Base-by-base conservation (phyloP, 148 eudicot genomes). In the Simmondsia chinensis region DNA sequence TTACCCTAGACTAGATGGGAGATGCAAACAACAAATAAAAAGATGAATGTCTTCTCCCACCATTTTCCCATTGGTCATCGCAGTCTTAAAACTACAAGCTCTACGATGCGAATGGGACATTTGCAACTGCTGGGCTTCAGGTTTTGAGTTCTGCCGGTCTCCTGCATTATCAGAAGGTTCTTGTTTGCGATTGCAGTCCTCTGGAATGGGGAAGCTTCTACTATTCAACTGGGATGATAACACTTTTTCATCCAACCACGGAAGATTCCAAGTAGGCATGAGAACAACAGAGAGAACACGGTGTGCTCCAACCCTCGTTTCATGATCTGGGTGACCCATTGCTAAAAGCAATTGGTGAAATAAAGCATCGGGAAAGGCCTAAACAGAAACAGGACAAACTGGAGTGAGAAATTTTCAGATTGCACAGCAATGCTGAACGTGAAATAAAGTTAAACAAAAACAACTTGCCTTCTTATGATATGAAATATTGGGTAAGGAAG, bases 321-420 rank as follows among this genome's bases (percentile, higher is more conserved):
- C 87, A 43, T 52, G 57, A 59, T 86, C 96, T 51, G 82, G 75
- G 64, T 86, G 93, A 25, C 69, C 69, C 96, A 86, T 86, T 39
- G 80, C 84, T 55, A 79, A 44, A 44, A 86, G 82, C 45, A 86
- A 68, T 61, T 82, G 96, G 56, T 78, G 96, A 69, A 86, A 79
- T 47, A 86, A 70, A 50, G 74, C 83, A 71, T 86, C 93, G 35
- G 96, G 96, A 61, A 75, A 79, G 7, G 73, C 70, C 96, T 86
- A 75, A 30, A 56, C 33, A 62, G 39, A 43, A 51, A 45, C 35
- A 56, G 20, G 56, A 29, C 9, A 29, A 19, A 17, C 38, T 34
- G 45, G 19, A 10, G 22, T 68, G 36, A 56, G 64, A 50, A 16
- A 51, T 14, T 6, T 44, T 30, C 17, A 40, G 28, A 14, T 31